Conservation (phyloP, 257 asterid genomes). For the Fraxinus excelsior region DNA sequence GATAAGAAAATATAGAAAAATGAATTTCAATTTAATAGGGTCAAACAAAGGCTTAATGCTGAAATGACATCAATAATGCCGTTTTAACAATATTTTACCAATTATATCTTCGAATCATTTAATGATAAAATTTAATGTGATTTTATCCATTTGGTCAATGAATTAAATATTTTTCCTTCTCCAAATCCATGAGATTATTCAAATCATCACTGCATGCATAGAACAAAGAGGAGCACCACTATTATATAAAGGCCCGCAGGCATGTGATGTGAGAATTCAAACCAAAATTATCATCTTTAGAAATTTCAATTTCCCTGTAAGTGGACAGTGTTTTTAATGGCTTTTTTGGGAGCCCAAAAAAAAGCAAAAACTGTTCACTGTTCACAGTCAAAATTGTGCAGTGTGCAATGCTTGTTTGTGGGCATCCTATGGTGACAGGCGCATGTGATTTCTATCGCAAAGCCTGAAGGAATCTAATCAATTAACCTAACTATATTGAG, state of each 20-base stretch:
- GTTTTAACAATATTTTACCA: neutral
- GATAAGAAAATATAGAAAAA: too few relatives aligned
- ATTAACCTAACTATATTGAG: neutral
- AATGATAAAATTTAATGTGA: neutral
- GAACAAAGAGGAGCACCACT: neutral
- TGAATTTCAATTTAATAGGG: too few relatives aligned
- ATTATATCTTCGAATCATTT: neutral
- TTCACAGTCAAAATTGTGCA: neutral
- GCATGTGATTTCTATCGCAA: neutral
- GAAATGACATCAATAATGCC: too few relatives aligned
- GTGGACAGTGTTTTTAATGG: neutral
- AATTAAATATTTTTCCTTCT: neutral
- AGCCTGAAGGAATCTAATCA: slow-evolving; percentile 1
- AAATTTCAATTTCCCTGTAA: neutral
- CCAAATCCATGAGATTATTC: neutral
- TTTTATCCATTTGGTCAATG: neutral
- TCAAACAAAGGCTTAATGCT: too few relatives aligned
- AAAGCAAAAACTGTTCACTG: neutral
- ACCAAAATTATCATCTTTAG: neutral
- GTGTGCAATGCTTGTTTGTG: neutral
- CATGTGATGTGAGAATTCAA: neutral
- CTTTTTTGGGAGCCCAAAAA: neutral
- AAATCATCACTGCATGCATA: neutral
- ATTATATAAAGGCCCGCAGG: neutral
- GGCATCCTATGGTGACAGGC: neutral